Conservation (phyloP, 768 basidiomycete genomes). For the Tulasnella sp. region DNA sequence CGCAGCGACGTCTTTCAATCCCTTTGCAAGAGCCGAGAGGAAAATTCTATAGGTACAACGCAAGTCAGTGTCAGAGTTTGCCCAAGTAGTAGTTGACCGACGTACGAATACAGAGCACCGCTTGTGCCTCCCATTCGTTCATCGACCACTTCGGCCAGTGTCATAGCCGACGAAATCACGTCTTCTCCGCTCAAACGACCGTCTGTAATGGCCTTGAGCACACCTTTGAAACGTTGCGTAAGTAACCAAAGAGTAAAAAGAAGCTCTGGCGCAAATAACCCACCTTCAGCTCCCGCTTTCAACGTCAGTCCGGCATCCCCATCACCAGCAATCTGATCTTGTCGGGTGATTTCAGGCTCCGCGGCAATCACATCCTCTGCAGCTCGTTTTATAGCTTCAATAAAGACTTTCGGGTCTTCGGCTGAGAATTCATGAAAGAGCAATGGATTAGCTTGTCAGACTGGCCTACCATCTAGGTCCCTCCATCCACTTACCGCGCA, state of each 20-base stretch:
- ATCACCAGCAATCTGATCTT: conserved; percentile 91
- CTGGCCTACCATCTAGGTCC: no score
- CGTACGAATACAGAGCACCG: conserved; percentile 86
- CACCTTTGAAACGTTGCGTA: conserved; percentile 42
- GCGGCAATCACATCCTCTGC: conserved; percentile 65
- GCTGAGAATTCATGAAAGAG: conserved; percentile 35
- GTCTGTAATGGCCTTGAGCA: conserved; percentile 54
- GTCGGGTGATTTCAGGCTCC: conserved; percentile 84
- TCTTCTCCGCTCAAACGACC: conserved; percentile 59
- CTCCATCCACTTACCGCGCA: background rate
- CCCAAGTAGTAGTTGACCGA: conserved; percentile 28
- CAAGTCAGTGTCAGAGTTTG: background rate
- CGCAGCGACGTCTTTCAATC: conserved; percentile 44
- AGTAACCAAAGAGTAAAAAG: conserved; percentile 25
- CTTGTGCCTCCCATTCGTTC: conserved; percentile 89
- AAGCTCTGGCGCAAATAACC: conserved; percentile 28
- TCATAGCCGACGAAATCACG: conserved; percentile 59
- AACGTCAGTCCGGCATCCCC: conserved; percentile 72
- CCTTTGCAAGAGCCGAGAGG: conserved; percentile 81
- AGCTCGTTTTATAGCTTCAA: conserved; percentile 52
- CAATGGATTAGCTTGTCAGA: background rate
- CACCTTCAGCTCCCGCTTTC: conserved; percentile 70
- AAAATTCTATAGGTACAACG: conserved; percentile 58
- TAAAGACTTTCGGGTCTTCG: conserved; percentile 51
- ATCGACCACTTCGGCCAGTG: conserved; percentile 70